Evolutionary conservation across 2,329 filamentous ascomycete genomes (phyloP).

Genomic region (Pseudogymnoascus sp.): DNA sequence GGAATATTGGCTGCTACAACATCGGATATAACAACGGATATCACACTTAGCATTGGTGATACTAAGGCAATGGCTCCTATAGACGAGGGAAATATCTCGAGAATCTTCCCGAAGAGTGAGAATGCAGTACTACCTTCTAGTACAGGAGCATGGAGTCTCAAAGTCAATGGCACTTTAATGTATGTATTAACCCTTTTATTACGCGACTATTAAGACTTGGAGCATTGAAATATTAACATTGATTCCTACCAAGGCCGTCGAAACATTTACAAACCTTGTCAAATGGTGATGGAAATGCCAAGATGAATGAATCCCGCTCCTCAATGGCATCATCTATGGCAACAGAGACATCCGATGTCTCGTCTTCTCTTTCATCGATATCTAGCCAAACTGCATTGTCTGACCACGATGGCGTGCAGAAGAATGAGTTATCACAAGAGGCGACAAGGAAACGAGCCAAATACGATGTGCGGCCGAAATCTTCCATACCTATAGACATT

Average conservation of each 20-base stretch:
- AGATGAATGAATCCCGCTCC: constrained; percentile 27
- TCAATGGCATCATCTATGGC: constrained; percentile 46
- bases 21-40: constrained; percentile 5
- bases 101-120: constrained; percentile 4
- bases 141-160: not conserved
- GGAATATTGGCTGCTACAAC: not conserved
- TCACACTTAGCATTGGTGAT: not conserved
- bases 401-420: constrained; percentile 34
- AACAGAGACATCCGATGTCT: constrained; percentile 39
- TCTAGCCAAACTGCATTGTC: constrained; percentile 59
- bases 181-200: not conserved
- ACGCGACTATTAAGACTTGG: not conserved
- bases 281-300: constrained; percentile 16
- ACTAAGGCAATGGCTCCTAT: not conserved
- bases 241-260: not conserved
- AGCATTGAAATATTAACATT: not conserved
- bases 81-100: not conserved
- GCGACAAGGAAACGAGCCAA: constrained; percentile 28
- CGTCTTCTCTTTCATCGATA: constrained; percentile 43
- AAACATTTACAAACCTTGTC: constrained; percentile 4
- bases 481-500: constrained; percentile 73
- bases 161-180: not conserved
- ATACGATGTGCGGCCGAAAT: constrained; percentile 61
- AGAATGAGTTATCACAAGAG: constrained; percentile 21
- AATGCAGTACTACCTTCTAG: not conserved